phyloP scores from a whole-genome alignment of 1,284 basidiomycete genomes.

The Cutaneotrichosporon curvatum region DNA sequence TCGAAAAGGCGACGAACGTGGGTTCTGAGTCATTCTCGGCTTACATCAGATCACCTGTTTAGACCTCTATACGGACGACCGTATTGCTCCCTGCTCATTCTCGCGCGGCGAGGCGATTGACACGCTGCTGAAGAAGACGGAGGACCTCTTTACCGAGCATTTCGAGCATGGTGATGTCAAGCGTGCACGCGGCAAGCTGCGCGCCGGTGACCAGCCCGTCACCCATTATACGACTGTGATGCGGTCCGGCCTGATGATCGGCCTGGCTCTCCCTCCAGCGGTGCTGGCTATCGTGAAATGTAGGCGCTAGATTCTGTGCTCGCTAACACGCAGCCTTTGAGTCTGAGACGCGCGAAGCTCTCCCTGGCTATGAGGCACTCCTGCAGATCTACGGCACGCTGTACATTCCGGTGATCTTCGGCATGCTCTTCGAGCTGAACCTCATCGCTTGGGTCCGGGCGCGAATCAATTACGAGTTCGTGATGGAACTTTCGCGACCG shows the following conservation, averaged over 20 bases:
- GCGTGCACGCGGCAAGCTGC: conserved; percentile 62
- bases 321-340: conserved; percentile 53
- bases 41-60: conserved; percentile 47
- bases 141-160: conserved; percentile 61
- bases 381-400: conserved; percentile 75
- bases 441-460: conserved; percentile 66
- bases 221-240: conserved; percentile 73
- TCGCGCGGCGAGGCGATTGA: conserved; percentile 55
- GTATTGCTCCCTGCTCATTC: conserved; percentile 51
- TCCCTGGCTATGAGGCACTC: conserved; percentile 67
- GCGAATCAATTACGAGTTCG: conserved; percentile 81
- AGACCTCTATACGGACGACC: conserved; percentile 67
- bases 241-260: conserved; percentile 67
- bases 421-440: conserved; percentile 72
- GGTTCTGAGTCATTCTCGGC: conserved; percentile 1
- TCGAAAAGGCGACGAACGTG: conserved; percentile 68
- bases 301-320: conserved; percentile 42
- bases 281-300: conserved; percentile 63
- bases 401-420: conserved; percentile 68
- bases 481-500: conserved; percentile 80
- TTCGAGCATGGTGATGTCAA: conserved; percentile 82
- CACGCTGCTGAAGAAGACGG: conserved; percentile 64
- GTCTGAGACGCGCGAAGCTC: conserved; percentile 52
- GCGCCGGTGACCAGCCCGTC: conserved; percentile 53
- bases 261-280: conserved; percentile 69